These are phyloP conservation scores for Populus pruinosa DNA, from an alignment of 345 rosid species.

Conservation along the genomic window DNA sequence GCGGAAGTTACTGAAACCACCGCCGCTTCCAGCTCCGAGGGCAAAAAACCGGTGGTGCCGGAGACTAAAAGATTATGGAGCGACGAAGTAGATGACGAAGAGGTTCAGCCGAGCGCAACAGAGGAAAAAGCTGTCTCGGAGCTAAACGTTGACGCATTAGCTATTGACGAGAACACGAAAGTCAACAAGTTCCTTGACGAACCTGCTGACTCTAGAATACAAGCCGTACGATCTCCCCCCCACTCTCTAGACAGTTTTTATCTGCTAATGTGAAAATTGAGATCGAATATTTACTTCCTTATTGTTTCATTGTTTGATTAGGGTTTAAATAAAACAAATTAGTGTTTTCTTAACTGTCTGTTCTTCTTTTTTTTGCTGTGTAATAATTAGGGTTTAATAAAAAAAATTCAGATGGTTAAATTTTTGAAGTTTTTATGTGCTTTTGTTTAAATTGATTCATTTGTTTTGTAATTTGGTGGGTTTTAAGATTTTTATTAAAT, in stretches of 20 bases:
- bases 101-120: conserved; percentile 29
- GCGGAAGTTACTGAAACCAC: conserved; percentile 16
- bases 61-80: conserved; percentile 37
- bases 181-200: conserved; percentile 63
- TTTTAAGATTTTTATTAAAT: conserved; percentile 4
- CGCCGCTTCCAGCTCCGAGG: conserved; percentile 9
- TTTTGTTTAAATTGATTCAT: neutral
- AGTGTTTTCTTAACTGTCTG: no score
- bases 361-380: neutral
- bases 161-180: conserved; percentile 51
- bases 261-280: no score
- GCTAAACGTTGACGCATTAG: conserved; percentile 42
- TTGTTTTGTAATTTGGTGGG: neutral
- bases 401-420: no score
- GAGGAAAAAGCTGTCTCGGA: conserved; percentile 31
- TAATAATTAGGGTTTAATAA: neutral
- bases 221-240: conserved; percentile 46
- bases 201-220: conserved; percentile 76
- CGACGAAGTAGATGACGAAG: conserved; percentile 65
- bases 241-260: no score
- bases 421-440: neutral
- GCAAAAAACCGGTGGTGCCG: conserved; percentile 1
- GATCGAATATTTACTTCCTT: no score
- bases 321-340: no score
- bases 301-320: neutral